Percentiles rank a stretch among this genome's conserved stretches.
These are phyloP conservation scores for Orychophragmus violaceus DNA, from an alignment of 345 rosid genomes.

Conservation along the genomic window DNA sequence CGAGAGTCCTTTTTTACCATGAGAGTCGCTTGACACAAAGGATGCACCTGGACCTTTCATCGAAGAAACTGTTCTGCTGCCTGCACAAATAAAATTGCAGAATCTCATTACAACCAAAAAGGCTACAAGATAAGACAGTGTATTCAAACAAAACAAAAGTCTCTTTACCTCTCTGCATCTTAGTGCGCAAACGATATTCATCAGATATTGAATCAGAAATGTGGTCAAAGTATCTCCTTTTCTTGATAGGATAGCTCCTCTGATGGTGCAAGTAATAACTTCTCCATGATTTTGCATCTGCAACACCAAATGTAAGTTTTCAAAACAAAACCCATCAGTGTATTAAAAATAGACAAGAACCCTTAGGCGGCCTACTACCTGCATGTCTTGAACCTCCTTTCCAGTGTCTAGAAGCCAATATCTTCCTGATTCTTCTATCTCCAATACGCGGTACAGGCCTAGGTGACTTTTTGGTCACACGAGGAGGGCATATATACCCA, in stretches of 20 bases:
- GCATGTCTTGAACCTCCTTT: conserved; percentile 54
- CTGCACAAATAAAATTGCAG: conserved; percentile 30
- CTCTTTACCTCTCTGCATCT: conserved; percentile 41
- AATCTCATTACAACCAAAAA: conserved; percentile 1
- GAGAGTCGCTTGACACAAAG: conserved; percentile 28
- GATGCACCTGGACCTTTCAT: conserved; percentile 32
- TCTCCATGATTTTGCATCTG: conserved; percentile 50
- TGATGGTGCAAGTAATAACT: conserved; percentile 52
- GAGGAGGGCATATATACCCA: conserved; percentile 68
- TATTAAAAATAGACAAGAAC: not conserved
- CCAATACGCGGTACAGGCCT: conserved; percentile 70
- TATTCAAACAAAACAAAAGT: not conserved
- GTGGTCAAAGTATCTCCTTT: conserved; percentile 51
- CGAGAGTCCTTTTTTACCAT: conserved; percentile 16
- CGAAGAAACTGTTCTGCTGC: conserved; percentile 42
- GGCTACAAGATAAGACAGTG: not conserved
- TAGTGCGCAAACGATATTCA: conserved; percentile 36
- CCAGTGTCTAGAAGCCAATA: conserved; percentile 87
- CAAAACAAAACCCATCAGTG: no score
- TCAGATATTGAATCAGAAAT: conserved; percentile 46
- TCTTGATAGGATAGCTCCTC: conserved; percentile 76
- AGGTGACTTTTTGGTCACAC: conserved; percentile 42
- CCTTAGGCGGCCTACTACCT: conserved; percentile 31
- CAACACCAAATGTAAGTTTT: conserved; percentile 23
- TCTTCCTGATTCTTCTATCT: conserved; percentile 88